These are phyloP conservation scores for Phytophthora ohioensis DNA, from an alignment of 352 stramenopile species.

Conservation along the genomic window DNA sequence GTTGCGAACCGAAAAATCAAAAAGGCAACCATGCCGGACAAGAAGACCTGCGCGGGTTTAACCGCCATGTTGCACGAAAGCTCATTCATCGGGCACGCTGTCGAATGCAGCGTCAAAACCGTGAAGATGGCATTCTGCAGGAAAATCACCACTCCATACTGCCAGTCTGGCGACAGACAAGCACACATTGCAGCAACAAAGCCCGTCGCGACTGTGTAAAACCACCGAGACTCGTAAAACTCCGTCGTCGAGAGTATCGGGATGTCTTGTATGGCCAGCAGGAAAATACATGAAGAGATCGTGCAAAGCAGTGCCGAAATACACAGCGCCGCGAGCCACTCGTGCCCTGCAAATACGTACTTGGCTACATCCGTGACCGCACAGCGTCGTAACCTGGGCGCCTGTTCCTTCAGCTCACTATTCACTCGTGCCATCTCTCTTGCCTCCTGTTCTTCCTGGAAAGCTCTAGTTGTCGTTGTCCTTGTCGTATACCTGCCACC, in stretches of 20 bases:
- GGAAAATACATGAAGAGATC: constrained; percentile 45
- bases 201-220: constrained; percentile 51
- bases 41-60: constrained; percentile 43
- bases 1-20: constrained; percentile 58
- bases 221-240: constrained; percentile 59
- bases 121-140: constrained; percentile 59
- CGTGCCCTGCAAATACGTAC: constrained; percentile 39
- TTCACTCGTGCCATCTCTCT: constrained; percentile 39
- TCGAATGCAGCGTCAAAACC: constrained; percentile 64
- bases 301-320: constrained; percentile 46
- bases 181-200: constrained; percentile 56
- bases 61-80: constrained; percentile 51
- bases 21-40: constrained; percentile 50
- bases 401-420: constrained; percentile 36
- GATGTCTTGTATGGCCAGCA: constrained; percentile 42
- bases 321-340: constrained; percentile 54
- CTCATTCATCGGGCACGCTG: constrained; percentile 65
- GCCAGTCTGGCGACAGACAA: constrained; percentile 59
- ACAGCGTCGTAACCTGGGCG: constrained; percentile 32
- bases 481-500: constrained; percentile 6
- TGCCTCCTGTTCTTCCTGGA: constrained; percentile 41
- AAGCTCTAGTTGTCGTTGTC: constrained; percentile 23
- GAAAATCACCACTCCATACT: constrained; percentile 55
- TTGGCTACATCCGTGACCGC: constrained; percentile 39
- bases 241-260: constrained; percentile 49